These are phyloP conservation scores for Penicillium sp. DNA, from an alignment of 2,329 filamentous ascomycete species.

Conservation along the genomic window DNA sequence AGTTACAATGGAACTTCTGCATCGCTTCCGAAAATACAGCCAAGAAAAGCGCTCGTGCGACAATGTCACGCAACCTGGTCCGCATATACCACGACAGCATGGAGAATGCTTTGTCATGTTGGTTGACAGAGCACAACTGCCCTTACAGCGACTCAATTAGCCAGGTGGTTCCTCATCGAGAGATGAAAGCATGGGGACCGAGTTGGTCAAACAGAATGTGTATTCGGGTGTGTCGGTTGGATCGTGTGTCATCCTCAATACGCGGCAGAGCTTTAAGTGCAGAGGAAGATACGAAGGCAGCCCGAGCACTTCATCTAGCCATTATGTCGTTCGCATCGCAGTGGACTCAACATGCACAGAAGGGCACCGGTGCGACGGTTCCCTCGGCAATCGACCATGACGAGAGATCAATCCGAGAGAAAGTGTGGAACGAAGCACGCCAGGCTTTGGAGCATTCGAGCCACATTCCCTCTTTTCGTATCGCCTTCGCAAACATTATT, in stretches of 20 bases:
- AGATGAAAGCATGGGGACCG: slow-evolving; percentile 37
- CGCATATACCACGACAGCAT: slow-evolving; percentile 48
- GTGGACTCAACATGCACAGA: slow-evolving; percentile 33
- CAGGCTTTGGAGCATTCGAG: slow-evolving; percentile 40
- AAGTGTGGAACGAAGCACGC: slow-evolving; percentile 46
- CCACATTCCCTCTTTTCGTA: slow-evolving; percentile 47
- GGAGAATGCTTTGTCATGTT: slow-evolving; percentile 47
- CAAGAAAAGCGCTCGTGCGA: slow-evolving; percentile 36
- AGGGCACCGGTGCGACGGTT: slow-evolving; percentile 11
- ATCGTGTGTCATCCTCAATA: slow-evolving; percentile 39
- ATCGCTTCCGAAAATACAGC: slow-evolving; percentile 30
- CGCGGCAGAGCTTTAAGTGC: slow-evolving; percentile 39
- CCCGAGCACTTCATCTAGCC: slow-evolving; percentile 43
- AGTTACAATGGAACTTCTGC: background rate
- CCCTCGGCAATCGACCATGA: slow-evolving; percentile 24
- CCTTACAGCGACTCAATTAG: slow-evolving; percentile 38
- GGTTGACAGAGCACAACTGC: slow-evolving; percentile 47
- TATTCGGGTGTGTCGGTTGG: slow-evolving; percentile 45
- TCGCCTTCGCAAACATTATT: slow-evolving; percentile 48
- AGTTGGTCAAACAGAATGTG: slow-evolving; percentile 48
- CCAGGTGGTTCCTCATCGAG: slow-evolving; percentile 12
- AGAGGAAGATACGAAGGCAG: slow-evolving; percentile 40
- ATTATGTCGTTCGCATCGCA: slow-evolving; percentile 49
- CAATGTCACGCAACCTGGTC: slow-evolving; percentile 41
- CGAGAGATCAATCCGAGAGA: slow-evolving; percentile 41